A percentile compares a stretch with the other conserved stretches of the same genome.
Evolutionary conservation across 2,329 filamentous ascomycete genomes (phyloP).

Genomic region (Lojkania enalia): DNA sequence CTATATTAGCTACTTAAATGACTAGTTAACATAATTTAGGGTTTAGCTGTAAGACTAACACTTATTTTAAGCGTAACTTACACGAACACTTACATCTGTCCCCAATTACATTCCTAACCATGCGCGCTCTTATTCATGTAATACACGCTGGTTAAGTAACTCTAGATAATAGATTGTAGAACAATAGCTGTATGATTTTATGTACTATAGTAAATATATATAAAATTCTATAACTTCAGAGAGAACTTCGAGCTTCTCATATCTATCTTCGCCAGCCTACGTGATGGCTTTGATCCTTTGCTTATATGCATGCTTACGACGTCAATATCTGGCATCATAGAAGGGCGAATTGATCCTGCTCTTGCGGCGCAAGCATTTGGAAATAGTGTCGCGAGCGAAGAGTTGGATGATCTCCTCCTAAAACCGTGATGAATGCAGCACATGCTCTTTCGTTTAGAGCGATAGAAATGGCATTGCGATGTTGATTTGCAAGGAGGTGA

Average conservation of each 20-base stretch:
- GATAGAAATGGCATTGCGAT: conserved; percentile 1
- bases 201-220: too few species aligned
- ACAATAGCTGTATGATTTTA: too few species aligned
- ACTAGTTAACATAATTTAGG: too few species aligned
- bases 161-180: too few species aligned
- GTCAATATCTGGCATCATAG: background rate
- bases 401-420: conserved; percentile 4
- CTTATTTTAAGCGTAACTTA: too few species aligned
- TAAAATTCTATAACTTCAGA: too few species aligned
- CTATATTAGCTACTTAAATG: too few species aligned
- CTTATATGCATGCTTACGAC: background rate
- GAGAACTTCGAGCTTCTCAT: conserved; percentile 2
- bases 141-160: too few species aligned
- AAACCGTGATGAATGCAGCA: conserved; percentile 1
- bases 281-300: conserved; percentile 1
- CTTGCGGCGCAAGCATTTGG: conserved; percentile 1
- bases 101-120: too few species aligned
- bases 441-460: conserved; percentile 5
- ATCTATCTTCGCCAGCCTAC: background rate
- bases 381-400: conserved; percentile 3
- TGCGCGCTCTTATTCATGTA: too few species aligned
- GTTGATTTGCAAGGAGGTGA: conserved; percentile 2
- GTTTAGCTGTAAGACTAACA: too few species aligned
- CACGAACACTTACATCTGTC: too few species aligned
- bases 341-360: conserved; percentile 1